Conservation (phyloP, 2,329 filamentous ascomycete species). For the Aspergillus fumigatus region DNA sequence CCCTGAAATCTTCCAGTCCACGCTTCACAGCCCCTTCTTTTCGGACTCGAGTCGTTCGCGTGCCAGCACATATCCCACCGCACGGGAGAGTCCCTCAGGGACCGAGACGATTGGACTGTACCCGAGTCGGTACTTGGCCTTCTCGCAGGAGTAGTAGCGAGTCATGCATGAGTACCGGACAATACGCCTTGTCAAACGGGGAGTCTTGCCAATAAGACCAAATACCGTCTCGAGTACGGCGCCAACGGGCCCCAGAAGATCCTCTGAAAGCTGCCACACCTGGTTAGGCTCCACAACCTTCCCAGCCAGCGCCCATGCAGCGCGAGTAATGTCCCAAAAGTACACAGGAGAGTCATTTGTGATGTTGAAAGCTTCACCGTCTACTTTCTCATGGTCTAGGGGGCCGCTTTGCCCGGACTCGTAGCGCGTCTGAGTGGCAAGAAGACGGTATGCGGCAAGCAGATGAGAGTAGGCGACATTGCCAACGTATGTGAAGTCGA, state of each 20-base stretch:
- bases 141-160: conserved; percentile 45
- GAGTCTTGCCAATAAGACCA: conserved; percentile 42
- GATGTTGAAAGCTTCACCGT: conserved; percentile 85
- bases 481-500: conserved; percentile 66
- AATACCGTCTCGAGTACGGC: conserved; percentile 40
- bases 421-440: conserved; percentile 49
- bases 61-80: conserved; percentile 40
- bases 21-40: conserved; percentile 39
- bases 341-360: conserved; percentile 85
- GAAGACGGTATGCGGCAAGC: conserved; percentile 69
- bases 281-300: conserved; percentile 41
- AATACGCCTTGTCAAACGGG: conserved; percentile 41
- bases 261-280: conserved; percentile 40
- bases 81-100: conserved; percentile 44
- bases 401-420: conserved; percentile 52
- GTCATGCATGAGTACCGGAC: conserved; percentile 48
- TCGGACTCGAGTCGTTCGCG: conserved; percentile 27
- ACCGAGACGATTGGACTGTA: conserved; percentile 43
- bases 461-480: conserved; percentile 76
- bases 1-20: neutral
- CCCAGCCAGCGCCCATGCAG: conserved; percentile 61
- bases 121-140: conserved; percentile 43
- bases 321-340: conserved; percentile 83
- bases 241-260: conserved; percentile 37
- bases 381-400: conserved; percentile 68